A percentile compares a stretch with the other conserved stretches of the same genome.
These are phyloP conservation scores for Malus hybrid DNA, from an alignment of 331 rosid species.

Conservation along the genomic window DNA sequence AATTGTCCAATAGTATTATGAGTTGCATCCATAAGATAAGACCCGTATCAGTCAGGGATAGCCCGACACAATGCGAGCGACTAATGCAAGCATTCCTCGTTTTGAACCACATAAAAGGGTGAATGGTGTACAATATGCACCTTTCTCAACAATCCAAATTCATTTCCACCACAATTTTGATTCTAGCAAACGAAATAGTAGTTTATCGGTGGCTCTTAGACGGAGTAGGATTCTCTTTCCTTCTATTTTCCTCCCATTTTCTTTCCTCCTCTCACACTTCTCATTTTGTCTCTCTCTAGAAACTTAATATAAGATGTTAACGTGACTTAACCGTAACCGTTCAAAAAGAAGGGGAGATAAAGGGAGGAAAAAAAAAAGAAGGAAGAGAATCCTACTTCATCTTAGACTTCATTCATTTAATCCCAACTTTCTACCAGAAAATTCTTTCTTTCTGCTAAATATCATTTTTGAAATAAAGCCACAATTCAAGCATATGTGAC, in stretches of 20 bases:
- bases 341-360: fast-evolving
- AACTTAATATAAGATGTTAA: too few relatives aligned
- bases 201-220: background rate
- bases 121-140: background rate
- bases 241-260: too few relatives aligned
- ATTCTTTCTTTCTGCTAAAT: background rate
- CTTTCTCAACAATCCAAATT: background rate
- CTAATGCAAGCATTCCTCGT: background rate
- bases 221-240: too few relatives aligned
- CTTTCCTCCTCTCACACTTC: too few relatives aligned
- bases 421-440: constrained; percentile 1
- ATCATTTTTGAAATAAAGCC: background rate
- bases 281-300: too few relatives aligned
- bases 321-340: too few relatives aligned
- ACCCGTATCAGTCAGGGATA: background rate
- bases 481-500: background rate
- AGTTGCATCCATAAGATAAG: background rate
- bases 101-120: background rate
- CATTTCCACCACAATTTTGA: constrained; percentile 11
- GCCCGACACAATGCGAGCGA: background rate
- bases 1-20: background rate
- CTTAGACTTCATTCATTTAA: background rate
- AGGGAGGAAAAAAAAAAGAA: fast-evolving
- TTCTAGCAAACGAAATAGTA: background rate
- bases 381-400: too few relatives aligned